Evolutionary conservation across 441 rosid genomes (phyloP).

Genomic region (Erodium texanum): DNA sequence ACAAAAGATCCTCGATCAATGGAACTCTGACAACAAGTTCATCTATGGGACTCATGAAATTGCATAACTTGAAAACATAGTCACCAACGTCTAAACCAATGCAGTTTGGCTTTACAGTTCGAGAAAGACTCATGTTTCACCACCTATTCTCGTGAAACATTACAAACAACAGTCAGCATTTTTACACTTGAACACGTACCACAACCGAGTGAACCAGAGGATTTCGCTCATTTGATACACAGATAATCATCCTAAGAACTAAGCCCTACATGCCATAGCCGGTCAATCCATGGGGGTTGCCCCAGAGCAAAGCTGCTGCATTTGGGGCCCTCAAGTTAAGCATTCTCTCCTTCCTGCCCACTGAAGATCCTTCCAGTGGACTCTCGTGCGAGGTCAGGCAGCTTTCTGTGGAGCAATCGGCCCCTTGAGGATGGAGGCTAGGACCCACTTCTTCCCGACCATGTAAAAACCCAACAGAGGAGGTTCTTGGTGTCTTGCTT

Average conservation of each 20-base stretch:
- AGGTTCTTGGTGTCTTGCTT: slow-evolving; percentile 23
- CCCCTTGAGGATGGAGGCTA: slow-evolving; percentile 39
- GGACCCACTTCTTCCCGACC: slow-evolving; percentile 30
- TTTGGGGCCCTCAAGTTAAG: slow-evolving; percentile 26
- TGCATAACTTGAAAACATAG: too few species aligned
- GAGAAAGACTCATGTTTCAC: too few species aligned
- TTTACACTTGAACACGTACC: neutral
- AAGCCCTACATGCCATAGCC: neutral
- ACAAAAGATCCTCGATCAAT: too few species aligned
- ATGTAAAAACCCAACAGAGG: slow-evolving; percentile 18
- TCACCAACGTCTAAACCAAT: too few species aligned
- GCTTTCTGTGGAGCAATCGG: slow-evolving; percentile 62
- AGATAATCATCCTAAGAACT: slow-evolving; percentile 23
- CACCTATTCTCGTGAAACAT: too few species aligned
- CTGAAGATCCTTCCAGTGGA: slow-evolving; percentile 39
- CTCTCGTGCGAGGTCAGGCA: slow-evolving; percentile 59
- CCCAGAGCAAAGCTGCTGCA: slow-evolving; percentile 30
- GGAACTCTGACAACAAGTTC: too few species aligned
- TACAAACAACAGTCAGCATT: neutral
- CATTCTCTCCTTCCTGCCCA: slow-evolving; percentile 31
- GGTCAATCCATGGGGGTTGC: slow-evolving; percentile 12
- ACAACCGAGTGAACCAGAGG: too few species aligned
- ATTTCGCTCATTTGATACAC: too few species aligned
- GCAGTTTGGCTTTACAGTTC: too few species aligned
- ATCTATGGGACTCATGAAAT: too few species aligned